These are phyloP conservation scores for Microdochium trichocladiopsis DNA, from an alignment of 2,329 filamentous ascomycete species.

Conservation along the genomic window DNA sequence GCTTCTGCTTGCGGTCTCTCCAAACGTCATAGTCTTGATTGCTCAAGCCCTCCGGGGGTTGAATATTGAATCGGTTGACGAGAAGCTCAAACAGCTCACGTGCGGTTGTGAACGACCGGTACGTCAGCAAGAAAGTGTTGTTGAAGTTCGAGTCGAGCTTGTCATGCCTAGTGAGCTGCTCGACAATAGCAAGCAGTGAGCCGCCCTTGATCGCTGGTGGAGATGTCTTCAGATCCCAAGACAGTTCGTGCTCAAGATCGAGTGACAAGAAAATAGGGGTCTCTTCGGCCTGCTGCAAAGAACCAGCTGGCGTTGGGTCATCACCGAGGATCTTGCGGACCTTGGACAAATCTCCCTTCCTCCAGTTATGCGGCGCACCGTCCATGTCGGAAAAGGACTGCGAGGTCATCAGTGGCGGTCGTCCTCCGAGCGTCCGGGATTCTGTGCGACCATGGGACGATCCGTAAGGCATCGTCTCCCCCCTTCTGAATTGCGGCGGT, in stretches of 20 bases:
- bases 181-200: constrained; percentile 80
- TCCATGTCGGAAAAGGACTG: constrained; percentile 63
- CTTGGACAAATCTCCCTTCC: constrained; percentile 57
- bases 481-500: constrained; percentile 37
- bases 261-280: constrained; percentile 77
- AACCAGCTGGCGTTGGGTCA: constrained; percentile 44
- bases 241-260: constrained; percentile 82
- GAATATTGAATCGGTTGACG: constrained; percentile 85
- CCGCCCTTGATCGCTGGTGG: constrained; percentile 79
- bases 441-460: constrained; percentile 48
- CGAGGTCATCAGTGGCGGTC: constrained; percentile 43
- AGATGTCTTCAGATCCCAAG: constrained; percentile 77
- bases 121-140: constrained; percentile 95
- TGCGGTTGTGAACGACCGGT: constrained; percentile 88
- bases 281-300: constrained; percentile 57
- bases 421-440: constrained; percentile 34
- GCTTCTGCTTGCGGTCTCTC: constrained; percentile 92
- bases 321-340: constrained; percentile 61
- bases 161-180: constrained; percentile 93
- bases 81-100: constrained; percentile 88
- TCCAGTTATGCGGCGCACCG: constrained; percentile 38
- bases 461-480: constrained; percentile 49
- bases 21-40: constrained; percentile 75
- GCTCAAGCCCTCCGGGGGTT: constrained; percentile 77
- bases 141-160: constrained; percentile 94